Evolutionary conservation across 2,329 filamentous ascomycete species (phyloP), one percentile per base, ranked within the genome.

Genomic region (Biscogniauxia marginata): DNA sequence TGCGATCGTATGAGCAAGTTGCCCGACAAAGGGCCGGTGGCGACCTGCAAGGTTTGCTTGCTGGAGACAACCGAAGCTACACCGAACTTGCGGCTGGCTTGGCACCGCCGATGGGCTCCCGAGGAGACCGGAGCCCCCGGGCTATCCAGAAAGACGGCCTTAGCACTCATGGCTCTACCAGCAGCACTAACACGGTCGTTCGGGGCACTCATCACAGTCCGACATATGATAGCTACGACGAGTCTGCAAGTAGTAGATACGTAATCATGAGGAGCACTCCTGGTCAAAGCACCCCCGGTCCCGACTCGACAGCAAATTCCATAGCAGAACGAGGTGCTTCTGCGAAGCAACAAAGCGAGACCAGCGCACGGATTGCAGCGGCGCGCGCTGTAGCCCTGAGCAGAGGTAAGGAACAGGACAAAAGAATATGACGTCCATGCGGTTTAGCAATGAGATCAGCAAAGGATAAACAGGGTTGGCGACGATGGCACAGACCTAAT

Each of bases 161-260:
- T 25, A 9, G 16, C 16, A 16, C 34, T 13, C 54, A 48, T 22
- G 24, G 44, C 7, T 55, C 45, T 45, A 46, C 49, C 9, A 54
- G 52, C 24, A 61, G 55, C 45, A 39, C 45, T 24, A 51, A 57
- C 23, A 56, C 54, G 7, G 53, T 49, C 47, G 46, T 56, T 18
- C 46, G 25, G 20, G n/a, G 30, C 20, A 25, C 20, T 21, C 30
- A 51, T 24, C 45, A 18, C 50, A 52, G 21, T 9, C 19, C 3
- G n/a, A 30, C 7, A n/a, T 43, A 16, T 18, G 21, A 50, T 39
- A 22, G 2, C 21, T n/a, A 39, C 30, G 13, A 39, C 30, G 13
- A 39, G 11, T 39, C 30, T 16, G 9, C 30, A 11, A n/a, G 30
- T 16, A 39, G 7, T 18, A 34, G 16, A n/a, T 39, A 23, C 16